These are phyloP conservation scores for Kwoniella europaea DNA, from an alignment of 768 basidiomycete species.

Conservation along the genomic window DNA sequence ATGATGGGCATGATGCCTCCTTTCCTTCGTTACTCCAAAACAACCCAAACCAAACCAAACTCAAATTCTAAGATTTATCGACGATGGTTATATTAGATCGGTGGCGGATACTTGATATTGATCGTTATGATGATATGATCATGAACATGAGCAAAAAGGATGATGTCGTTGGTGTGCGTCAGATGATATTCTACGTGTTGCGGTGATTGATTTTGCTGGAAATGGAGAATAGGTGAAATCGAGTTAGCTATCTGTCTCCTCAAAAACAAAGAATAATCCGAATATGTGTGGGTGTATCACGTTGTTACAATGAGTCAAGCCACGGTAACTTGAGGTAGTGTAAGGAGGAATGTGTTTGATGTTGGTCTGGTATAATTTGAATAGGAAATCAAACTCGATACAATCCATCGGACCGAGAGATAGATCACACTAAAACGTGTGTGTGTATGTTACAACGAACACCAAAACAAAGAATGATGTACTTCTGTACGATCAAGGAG, in stretches of 20 bases:
- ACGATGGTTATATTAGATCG: neutral
- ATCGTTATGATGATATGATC: neutral
- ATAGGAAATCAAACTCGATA: neutral
- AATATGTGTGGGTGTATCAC: conserved; percentile 7
- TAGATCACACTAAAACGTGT: neutral
- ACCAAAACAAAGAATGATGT: too few relatives aligned
- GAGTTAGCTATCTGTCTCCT: neutral
- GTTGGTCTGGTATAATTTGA: neutral
- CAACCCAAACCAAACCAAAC: too few relatives aligned
- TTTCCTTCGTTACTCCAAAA: neutral
- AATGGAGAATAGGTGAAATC: conserved; percentile 1
- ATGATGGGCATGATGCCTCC: conserved; percentile 16
- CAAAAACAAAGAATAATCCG: neutral
- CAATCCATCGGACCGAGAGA: conserved; percentile 1
- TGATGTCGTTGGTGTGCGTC: neutral
- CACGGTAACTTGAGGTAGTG: neutral
- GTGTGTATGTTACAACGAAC: neutral
- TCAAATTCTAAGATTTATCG: neutral
- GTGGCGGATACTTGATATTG: neutral
- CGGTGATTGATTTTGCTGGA: neutral
- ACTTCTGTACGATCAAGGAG: too few relatives aligned
- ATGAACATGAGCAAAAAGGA: neutral
- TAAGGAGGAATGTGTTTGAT: conserved; percentile 2
- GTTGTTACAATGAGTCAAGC: conserved; percentile 1
- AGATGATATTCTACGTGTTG: neutral